phyloP scores from a whole-genome alignment of 1,284 basidiomycete species.

The Sutorius eximius region DNA sequence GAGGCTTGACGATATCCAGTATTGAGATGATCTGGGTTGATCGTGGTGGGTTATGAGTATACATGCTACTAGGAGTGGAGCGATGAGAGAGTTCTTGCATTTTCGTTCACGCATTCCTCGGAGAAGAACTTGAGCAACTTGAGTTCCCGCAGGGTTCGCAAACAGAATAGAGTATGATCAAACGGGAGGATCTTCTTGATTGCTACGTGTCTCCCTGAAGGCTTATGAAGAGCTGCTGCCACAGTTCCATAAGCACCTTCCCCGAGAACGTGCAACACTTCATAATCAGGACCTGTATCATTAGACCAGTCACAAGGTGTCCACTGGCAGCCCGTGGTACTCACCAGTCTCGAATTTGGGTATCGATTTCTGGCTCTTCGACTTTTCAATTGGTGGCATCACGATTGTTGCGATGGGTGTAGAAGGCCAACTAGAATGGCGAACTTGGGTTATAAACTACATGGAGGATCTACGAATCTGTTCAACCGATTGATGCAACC shows the following conservation, averaged over 20 bases:
- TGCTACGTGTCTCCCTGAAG: constrained; percentile 65
- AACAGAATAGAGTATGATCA: constrained; percentile 78
- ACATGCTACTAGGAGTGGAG: background rate
- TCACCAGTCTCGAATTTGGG: constrained; percentile 70
- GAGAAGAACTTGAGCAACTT: constrained; percentile 86
- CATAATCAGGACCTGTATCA: constrained; percentile 64
- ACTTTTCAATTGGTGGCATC: constrained; percentile 13
- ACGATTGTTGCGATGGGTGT: constrained; percentile 11
- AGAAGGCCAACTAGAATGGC: background rate
- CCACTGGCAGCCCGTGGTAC: constrained; percentile 12
- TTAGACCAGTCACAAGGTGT: constrained; percentile 11
- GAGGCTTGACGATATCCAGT: constrained; percentile 81
- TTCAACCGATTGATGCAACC: constrained; percentile 15
- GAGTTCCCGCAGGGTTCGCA: constrained; percentile 76
- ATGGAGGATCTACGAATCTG: background rate
- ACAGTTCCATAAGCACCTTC: constrained; percentile 81
- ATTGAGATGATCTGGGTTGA: constrained; percentile 74
- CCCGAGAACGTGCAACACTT: constrained; percentile 70
- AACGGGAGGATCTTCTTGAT: constrained; percentile 87
- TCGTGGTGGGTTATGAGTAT: background rate
- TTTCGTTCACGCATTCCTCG: constrained; percentile 78
- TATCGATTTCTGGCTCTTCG: constrained; percentile 40
- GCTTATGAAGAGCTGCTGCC: constrained; percentile 65
- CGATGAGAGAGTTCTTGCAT: constrained; percentile 43
- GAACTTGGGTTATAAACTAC: constrained; percentile 4